phyloP scores from a whole-genome alignment of 805 yeast genomes.

The Starmerella geochares region DNA sequence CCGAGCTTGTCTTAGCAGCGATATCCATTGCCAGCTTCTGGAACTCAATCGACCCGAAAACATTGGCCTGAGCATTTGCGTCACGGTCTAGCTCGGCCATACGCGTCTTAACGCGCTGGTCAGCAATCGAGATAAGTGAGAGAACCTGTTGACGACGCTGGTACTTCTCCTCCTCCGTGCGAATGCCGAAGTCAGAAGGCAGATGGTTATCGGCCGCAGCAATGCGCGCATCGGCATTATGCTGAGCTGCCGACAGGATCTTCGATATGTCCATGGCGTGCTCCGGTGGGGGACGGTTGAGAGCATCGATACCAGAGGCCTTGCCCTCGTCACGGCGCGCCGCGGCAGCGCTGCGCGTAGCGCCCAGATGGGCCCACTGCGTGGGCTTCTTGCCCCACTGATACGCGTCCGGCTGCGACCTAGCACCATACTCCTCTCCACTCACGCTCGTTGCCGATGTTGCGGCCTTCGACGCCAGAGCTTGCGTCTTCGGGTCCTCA shows the following conservation, averaged over 20 bases:
- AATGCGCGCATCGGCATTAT: conserved; percentile 27
- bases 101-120: conserved; percentile 27
- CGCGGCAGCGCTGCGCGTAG: conserved; percentile 11
- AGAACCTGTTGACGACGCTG: conserved; percentile 27
- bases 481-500: conserved; percentile 12
- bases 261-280: conserved; percentile 23
- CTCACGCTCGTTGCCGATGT: conserved; percentile 27
- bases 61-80: conserved; percentile 34
- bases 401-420: conserved; percentile 32
- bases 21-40: conserved; percentile 66
- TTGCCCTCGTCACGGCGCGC: conserved; percentile 16
- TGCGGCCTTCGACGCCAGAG: conserved; percentile 30
- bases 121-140: conserved; percentile 26
- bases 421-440: conserved; percentile 31
- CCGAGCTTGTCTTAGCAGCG: conserved; percentile 59
- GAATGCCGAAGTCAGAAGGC: conserved; percentile 21
- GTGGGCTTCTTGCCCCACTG: conserved; percentile 25
- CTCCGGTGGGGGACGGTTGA: conserved; percentile 11
- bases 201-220: conserved; percentile 22
- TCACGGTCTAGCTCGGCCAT: conserved; percentile 36
- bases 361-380: conserved; percentile 22
- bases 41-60: conserved; percentile 41
- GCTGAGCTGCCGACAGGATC: conserved; percentile 30
- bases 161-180: conserved; percentile 23
- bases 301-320: conserved; percentile 7